phyloP scores from a whole-genome alignment of 371 early-diverging fungal genomes.

The Mortierella sp. region DNA sequence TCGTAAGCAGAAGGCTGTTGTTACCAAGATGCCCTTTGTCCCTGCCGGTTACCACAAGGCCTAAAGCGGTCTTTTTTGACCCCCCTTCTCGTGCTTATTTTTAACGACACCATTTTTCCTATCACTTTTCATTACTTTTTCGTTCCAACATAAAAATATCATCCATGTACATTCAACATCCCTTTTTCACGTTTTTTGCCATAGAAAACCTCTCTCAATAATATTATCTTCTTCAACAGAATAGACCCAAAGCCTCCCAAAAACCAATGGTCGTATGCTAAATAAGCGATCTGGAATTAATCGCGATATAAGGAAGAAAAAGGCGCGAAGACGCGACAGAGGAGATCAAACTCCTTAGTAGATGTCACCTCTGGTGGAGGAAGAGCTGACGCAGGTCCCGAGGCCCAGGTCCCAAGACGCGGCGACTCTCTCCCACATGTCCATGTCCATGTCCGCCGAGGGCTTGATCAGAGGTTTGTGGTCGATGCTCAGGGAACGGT shows the following conservation, averaged over 20 bases:
- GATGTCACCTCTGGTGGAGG: neutral
- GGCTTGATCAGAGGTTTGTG: neutral
- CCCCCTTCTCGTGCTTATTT: neutral
- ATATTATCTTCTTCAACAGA: neutral
- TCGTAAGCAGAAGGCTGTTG: slow-evolving; percentile 82
- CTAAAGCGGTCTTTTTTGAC: slow-evolving; percentile 15
- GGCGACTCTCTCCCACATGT: neutral
- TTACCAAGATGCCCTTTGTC: slow-evolving; percentile 98
- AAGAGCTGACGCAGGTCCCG: neutral
- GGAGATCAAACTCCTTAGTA: neutral
- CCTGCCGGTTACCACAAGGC: slow-evolving; percentile 82
- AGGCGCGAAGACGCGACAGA: neutral
- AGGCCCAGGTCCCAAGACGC: slow-evolving; percentile 6
- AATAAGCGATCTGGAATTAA: neutral
- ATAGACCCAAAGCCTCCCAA: neutral
- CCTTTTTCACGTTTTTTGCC: neutral
- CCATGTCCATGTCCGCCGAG: neutral
- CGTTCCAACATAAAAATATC: neutral
- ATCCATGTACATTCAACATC: slow-evolving; percentile 6
- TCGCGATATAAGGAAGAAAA: neutral
- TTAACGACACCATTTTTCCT: neutral
- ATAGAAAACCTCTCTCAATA: neutral
- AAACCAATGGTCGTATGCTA: neutral
- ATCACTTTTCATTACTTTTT: neutral
- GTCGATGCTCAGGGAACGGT: neutral